Base-by-base conservation (phyloP, 2,329 filamentous ascomycete species). In the Fulvia fulva region DNA sequence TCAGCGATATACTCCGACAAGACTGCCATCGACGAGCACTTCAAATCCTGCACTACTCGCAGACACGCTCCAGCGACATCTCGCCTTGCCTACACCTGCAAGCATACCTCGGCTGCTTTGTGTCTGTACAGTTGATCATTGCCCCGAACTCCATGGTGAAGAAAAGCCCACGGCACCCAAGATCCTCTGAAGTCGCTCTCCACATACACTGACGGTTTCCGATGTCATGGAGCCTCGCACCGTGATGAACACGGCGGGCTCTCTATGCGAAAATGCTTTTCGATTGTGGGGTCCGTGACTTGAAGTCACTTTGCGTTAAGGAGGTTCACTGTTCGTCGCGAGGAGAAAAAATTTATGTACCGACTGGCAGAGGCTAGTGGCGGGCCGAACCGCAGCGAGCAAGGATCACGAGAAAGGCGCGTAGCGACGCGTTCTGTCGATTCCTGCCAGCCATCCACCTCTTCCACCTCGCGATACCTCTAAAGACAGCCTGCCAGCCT, bases 241-340 rank as follows among this genome's bases (percentile, higher is more conserved):
- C 63, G 41, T 64, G 65, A 44, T 49, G 49, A 57, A 53, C 65
- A 67, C 63, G 58, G 66, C 65, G 68, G 68, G 67, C 70, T 72
- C 69, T 72, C 70, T 67, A 72, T 63, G 70, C 67, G 70, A 73
- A 72, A 74, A 73, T 74, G 71, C 71, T 73, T 74, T 71, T 71
- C 56, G 69, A 68, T 68, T 69, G 71, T 72, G 71, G 47, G 47
- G 23, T 50, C 47, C 47, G 47, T 50, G 47, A 50, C 47, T 32
- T n/a, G 21, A 72, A 71, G 58, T 58, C 66, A 60, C 47, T 73
- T 72, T 71, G 70, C 69, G 69, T 73, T 73, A 49, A 59, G 57
- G 34, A 52, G 49, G 43, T 51, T 25, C 34, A 41, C 41, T n/a
- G 34, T 12, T 12, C n/a, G n/a, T n/a, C n/a, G n/a, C n/a, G n/a